These are phyloP conservation scores for Thozetella sp. DNA, from an alignment of 495 filamentous ascomycete genomes.

Conservation along the genomic window DNA sequence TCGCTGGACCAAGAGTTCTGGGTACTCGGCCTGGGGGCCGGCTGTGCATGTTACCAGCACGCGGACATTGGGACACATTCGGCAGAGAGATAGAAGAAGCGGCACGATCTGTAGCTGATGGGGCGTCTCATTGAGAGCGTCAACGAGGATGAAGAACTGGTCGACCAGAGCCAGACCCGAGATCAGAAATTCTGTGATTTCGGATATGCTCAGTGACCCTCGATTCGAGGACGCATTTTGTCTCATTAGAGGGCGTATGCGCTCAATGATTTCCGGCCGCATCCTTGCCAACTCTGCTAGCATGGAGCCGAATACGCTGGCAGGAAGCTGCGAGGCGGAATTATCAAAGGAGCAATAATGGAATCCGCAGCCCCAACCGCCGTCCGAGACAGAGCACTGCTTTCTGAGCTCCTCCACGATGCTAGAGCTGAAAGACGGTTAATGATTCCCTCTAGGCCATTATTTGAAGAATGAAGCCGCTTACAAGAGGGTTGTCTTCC, in stretches of 20 bases:
- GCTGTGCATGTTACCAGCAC: not conserved
- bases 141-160: conserved; percentile 1
- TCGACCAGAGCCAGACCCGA: not conserved
- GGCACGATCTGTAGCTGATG: not conserved
- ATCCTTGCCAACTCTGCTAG: not conserved
- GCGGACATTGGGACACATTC: not conserved
- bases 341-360: conserved; percentile 5
- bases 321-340: not conserved
- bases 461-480: no score
- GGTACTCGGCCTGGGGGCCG: not conserved
- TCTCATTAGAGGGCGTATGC: not conserved
- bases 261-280: not conserved
- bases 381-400: not conserved
- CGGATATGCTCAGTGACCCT: not conserved
- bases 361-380: not conserved
- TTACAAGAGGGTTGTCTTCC: conserved; percentile 3
- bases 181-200: not conserved
- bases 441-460: not conserved
- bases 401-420: conserved; percentile 1
- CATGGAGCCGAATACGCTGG: not conserved
- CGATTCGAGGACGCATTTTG: not conserved
- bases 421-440: not conserved
- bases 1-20: not conserved
- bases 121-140: conserved; percentile 4
- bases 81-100: not conserved